phyloP scores from a whole-genome alignment of 106 monocot genomes.

The Ottelia alismoides region DNA sequence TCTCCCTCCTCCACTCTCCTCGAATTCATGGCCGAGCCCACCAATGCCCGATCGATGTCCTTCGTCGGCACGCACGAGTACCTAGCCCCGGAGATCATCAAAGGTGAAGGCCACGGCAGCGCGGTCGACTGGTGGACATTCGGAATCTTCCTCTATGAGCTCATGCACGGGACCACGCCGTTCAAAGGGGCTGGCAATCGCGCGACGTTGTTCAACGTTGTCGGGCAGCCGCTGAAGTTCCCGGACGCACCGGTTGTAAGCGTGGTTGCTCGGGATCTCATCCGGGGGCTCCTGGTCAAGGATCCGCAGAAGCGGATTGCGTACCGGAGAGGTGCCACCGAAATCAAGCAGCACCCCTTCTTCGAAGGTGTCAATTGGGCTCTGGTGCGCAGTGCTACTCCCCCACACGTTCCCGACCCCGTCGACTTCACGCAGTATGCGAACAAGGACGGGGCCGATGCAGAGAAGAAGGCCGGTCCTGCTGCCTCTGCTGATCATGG shows the following conservation, averaged over 20 bases:
- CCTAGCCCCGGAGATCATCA: slow-evolving; percentile 13
- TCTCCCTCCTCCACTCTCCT: background rate
- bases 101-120: slow-evolving; percentile 11
- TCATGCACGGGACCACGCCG: slow-evolving; percentile 3
- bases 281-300: slow-evolving; percentile 8
- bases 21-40: slow-evolving; percentile 12
- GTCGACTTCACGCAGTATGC: too few relatives aligned
- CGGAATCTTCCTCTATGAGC: slow-evolving; percentile 7
- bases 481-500: too few relatives aligned
- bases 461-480: too few relatives aligned
- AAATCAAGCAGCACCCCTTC: slow-evolving; percentile 15
- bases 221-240: slow-evolving; percentile 6
- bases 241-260: slow-evolving; percentile 1
- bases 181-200: slow-evolving; percentile 6
- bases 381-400: background rate
- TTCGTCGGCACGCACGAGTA: slow-evolving; percentile 15
- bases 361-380: slow-evolving; percentile 11
- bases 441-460: too few relatives aligned
- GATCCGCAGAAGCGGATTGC: slow-evolving; percentile 8
- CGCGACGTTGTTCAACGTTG: slow-evolving; percentile 6
- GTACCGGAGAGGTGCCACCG: slow-evolving; percentile 6
- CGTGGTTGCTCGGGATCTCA: slow-evolving; percentile 2
- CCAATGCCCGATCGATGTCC: slow-evolving; percentile 6
- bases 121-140: slow-evolving; percentile 13
- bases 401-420: slow-evolving; percentile 1